phyloP scores from a whole-genome alignment of 2,329 filamentous ascomycete species.

The Pseudogymnoascus sp. region DNA sequence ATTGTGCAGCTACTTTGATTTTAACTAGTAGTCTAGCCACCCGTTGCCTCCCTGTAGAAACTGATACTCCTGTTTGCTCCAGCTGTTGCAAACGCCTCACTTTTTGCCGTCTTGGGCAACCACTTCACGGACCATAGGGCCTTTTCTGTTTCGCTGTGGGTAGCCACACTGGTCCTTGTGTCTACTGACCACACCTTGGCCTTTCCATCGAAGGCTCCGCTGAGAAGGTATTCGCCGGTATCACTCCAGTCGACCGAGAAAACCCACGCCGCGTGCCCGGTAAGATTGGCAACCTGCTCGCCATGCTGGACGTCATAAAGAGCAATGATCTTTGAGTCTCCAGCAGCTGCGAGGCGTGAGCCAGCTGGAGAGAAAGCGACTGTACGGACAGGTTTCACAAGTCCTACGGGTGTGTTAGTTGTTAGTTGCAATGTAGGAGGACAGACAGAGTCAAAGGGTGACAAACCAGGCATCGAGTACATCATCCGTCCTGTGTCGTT shows the following conservation, averaged over 20 bases:
- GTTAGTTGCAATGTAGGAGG: not conserved
- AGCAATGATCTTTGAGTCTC: slow-evolving; percentile 80
- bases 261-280: slow-evolving; percentile 78
- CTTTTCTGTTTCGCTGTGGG: slow-evolving; percentile 83
- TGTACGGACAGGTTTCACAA: slow-evolving; percentile 77
- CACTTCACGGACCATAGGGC: slow-evolving; percentile 77
- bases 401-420: slow-evolving; percentile 41
- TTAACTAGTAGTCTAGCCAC: slow-evolving; percentile 29
- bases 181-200: slow-evolving; percentile 95
- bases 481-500: slow-evolving; percentile 79
- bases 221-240: slow-evolving; percentile 84
- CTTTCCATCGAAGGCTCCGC: slow-evolving; percentile 84
- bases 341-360: slow-evolving; percentile 78
- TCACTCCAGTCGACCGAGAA: slow-evolving; percentile 87
- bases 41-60: slow-evolving; percentile 80
- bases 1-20: not conserved
- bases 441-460: not conserved
- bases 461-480: slow-evolving; percentile 72
- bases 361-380: slow-evolving; percentile 83
- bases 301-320: slow-evolving; percentile 89
- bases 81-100: slow-evolving; percentile 68
- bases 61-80: slow-evolving; percentile 69
- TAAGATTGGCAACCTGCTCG: slow-evolving; percentile 81
- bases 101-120: slow-evolving; percentile 62
- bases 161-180: slow-evolving; percentile 75